These are phyloP conservation scores for Aurifilum marmelostoma DNA, from an alignment of 2,329 filamentous ascomycete genomes.

Conservation along the genomic window DNA sequence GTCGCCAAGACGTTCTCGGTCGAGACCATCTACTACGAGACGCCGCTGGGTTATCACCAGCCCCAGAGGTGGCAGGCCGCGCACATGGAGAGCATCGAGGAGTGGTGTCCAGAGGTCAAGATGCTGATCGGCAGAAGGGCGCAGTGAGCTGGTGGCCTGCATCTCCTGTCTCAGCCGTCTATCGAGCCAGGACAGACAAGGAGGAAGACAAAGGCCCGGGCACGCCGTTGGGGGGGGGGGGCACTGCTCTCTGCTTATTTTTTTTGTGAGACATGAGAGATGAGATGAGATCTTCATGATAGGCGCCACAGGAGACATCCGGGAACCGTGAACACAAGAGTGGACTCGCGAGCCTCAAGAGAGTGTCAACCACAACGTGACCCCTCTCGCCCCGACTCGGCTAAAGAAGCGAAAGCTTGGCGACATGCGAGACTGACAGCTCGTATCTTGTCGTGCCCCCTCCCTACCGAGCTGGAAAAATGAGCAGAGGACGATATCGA, in stretches of 20 bases:
- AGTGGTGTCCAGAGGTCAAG: slow-evolving; percentile 30
- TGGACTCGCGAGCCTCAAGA: neutral
- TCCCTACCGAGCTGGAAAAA: neutral
- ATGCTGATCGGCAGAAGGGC: slow-evolving; percentile 29
- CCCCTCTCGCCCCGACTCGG: neutral
- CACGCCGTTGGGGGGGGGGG: neutral
- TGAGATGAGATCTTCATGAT: neutral
- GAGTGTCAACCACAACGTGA: neutral
- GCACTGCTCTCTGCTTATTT: neutral
- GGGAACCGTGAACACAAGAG: neutral
- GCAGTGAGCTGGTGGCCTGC: neutral
- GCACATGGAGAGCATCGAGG: slow-evolving; percentile 22
- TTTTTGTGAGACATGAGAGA: neutral
- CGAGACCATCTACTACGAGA: slow-evolving; percentile 38
- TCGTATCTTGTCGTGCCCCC: too few relatives aligned
- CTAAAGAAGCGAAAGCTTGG: slow-evolving; percentile 7
- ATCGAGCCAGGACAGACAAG: neutral
- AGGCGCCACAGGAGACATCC: neutral
- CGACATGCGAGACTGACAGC: neutral
- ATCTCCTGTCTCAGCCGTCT: neutral
- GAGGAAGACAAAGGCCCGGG: neutral
- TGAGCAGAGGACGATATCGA: neutral
- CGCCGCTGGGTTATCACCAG: slow-evolving; percentile 37
- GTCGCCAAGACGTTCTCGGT: slow-evolving; percentile 37
- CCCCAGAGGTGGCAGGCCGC: slow-evolving; percentile 29